Percentiles rank a stretch among this genome's conserved stretches.
Conservation (phyloP, 2,329 filamentous ascomycete genomes). For the Acephala macrosclerotiorum region DNA sequence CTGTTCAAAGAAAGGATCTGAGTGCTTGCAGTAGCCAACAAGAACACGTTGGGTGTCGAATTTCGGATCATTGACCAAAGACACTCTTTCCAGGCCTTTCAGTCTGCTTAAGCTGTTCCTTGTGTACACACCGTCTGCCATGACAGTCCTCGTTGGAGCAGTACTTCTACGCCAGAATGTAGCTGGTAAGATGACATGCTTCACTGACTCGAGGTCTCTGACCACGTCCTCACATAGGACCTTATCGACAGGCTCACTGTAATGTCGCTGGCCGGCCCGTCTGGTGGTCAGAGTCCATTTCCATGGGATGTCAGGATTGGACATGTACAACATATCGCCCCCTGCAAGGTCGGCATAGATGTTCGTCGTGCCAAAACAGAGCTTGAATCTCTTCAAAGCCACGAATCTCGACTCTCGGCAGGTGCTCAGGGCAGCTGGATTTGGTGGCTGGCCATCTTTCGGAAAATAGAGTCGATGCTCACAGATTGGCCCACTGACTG, state of each 20-base stretch:
- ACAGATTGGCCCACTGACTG: not conserved
- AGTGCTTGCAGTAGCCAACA: not conserved
- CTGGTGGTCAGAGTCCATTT: not conserved
- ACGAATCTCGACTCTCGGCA: constrained; percentile 13
- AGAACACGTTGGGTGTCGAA: not conserved
- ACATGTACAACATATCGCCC: constrained; percentile 11
- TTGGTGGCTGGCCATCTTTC: constrained; percentile 14
- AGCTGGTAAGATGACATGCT: not conserved
- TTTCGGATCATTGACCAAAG: not conserved
- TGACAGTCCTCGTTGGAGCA: not conserved
- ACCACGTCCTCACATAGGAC: not conserved
- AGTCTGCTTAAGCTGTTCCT: not conserved
- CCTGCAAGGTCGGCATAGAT: constrained; percentile 15
- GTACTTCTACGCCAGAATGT: not conserved
- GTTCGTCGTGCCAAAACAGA: constrained; percentile 18
- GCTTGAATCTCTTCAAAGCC: constrained; percentile 15
- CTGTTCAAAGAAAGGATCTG: not conserved
- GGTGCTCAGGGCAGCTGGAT: constrained; percentile 11
- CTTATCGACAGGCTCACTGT: not conserved
- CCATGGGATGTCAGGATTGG: not conserved
- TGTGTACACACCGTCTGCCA: not conserved
- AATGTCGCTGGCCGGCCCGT: not conserved
- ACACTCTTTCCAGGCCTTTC: constrained; percentile 8
- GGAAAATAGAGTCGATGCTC: constrained; percentile 9
- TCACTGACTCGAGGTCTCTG: not conserved